A percentile compares a stretch with the other conserved stretches of the same genome.
Evolutionary conservation across 2,329 filamentous ascomycete species (phyloP).

Genomic region (Aspergillus novoparasiticus): DNA sequence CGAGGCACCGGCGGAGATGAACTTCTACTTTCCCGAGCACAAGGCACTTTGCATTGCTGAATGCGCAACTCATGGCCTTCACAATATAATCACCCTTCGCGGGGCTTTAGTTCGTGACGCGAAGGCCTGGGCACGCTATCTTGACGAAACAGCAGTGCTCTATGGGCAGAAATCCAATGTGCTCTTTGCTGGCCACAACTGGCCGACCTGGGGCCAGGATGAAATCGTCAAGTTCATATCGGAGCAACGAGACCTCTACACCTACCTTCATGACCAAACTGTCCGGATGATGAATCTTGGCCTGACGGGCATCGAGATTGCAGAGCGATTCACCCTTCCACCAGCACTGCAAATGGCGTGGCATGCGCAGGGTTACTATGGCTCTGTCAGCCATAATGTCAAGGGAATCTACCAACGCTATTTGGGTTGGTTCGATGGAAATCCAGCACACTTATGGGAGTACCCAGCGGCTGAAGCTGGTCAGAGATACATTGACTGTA

Average conservation of each 20-base stretch:
- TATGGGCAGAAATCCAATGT: constrained; percentile 37
- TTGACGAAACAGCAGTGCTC: constrained; percentile 43
- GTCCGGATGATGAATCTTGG: constrained; percentile 43
- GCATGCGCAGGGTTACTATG: constrained; percentile 41
- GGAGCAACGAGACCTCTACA: constrained; percentile 46
- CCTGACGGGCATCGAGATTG: constrained; percentile 43
- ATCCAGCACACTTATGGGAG: constrained; percentile 41
- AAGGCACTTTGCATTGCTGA: constrained; percentile 44
- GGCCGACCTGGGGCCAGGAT: constrained; percentile 45
- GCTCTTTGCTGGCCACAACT: constrained; percentile 44
- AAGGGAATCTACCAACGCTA: constrained; percentile 43
- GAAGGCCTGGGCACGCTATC: constrained; percentile 42
- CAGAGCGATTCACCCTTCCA: constrained; percentile 40
- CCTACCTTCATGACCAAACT: constrained; percentile 45
- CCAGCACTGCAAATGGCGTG: constrained; percentile 32
- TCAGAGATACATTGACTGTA: constrained; percentile 38
- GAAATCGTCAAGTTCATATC: constrained; percentile 29
- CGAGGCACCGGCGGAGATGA: constrained; percentile 48
- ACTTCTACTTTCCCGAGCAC: constrained; percentile 44
- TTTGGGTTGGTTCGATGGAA: constrained; percentile 38
- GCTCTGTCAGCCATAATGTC: constrained; percentile 43
- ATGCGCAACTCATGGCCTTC: constrained; percentile 43
- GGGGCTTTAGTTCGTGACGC: constrained; percentile 47
- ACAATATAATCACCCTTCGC: constrained; percentile 48
- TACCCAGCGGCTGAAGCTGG: constrained; percentile 38